Conservation (phyloP, 1,284 basidiomycete species). For the Ganoderma sp. region DNA sequence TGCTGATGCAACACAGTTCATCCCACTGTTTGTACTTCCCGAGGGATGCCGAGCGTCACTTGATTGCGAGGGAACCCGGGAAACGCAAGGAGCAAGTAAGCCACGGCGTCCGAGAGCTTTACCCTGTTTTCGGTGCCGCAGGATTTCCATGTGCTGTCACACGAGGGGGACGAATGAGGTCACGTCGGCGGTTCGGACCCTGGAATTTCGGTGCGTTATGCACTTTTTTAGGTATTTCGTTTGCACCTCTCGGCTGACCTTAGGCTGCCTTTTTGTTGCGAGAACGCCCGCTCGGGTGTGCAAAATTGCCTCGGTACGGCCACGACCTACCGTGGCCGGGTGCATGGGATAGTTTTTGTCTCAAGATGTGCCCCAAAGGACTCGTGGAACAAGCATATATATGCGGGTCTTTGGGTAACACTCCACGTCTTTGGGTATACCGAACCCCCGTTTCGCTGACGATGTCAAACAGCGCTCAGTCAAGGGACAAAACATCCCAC, state of each 20-base stretch:
- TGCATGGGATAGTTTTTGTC: not conserved
- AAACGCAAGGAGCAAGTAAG: conserved; percentile 6
- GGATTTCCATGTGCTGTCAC: conserved; percentile 14
- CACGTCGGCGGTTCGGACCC: conserved; percentile 7
- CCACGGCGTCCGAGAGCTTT: conserved; percentile 13
- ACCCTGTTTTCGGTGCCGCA: conserved; percentile 12
- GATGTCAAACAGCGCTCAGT: conserved; percentile 1
- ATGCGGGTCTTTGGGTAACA: not conserved
- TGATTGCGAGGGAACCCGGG: conserved; percentile 10
- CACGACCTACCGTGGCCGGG: not conserved
- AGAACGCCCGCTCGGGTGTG: not conserved
- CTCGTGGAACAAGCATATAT: not conserved
- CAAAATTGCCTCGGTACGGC: not conserved
- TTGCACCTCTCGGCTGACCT: not conserved
- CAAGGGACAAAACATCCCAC: not conserved
- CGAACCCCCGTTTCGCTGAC: conserved; percentile 4
- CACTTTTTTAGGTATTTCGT: not conserved
- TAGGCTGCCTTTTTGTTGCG: not conserved
- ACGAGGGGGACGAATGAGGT: conserved; percentile 11
- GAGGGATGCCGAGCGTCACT: not conserved
- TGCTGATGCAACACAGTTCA: not conserved
- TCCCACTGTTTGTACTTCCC: not conserved
- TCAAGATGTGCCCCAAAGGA: not conserved
- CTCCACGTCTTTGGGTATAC: conserved; percentile 6
- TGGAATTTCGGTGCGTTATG: conserved; percentile 5